Evolutionary conservation across 306 rosid genomes (phyloP), one percentile per base, ranked within the genome.

Genomic region (Trifolium repens): DNA sequence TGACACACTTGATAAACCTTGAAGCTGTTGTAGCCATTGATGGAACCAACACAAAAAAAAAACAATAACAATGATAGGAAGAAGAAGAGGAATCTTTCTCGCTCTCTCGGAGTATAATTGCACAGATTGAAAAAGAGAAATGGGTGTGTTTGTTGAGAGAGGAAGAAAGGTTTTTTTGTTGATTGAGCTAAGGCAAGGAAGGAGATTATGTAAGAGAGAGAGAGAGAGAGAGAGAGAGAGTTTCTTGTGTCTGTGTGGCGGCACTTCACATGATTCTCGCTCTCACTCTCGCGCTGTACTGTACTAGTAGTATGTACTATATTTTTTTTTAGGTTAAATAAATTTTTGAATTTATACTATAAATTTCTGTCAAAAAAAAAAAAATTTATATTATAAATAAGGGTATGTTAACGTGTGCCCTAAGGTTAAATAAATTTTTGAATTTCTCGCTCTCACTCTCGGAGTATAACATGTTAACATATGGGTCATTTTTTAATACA

Each of bases 1-100:
- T 93, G 27, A 93, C 98, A 58, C 98, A 93, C 81, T 93, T 91
- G 85, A 93, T 93, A 91, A 91, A 93, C 82, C 83, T 89, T 66
- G 96, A 86, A 64, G 89, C 96, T 79, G 82, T 85, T 69, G 98
- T 55, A 85, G 98, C 90, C 98, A 93, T 93, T 73, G 84, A 72
- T 85, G 75, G 26, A 57, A 59, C 22, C 17, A 60, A 3, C 49
- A 59, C 35, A 32, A 32, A 32, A 17, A 32, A 17, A 17, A 32
- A 32, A 4, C 5, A 32, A 32, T 4, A 32, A 32, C 1, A 32
- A 32, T 32, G 5, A 32, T 32, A 32, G 35, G 6, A 32, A 32
- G 5, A 30, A 30, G 34, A 30, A 24, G 44, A 61, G 82, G 65
- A 72, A 61, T 8, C 19, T 17, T 27, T 27, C 2, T 27, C 24